Evolutionary conservation across 805 yeast species (phyloP).

Genomic region (Scheffersomyces spartinae): DNA sequence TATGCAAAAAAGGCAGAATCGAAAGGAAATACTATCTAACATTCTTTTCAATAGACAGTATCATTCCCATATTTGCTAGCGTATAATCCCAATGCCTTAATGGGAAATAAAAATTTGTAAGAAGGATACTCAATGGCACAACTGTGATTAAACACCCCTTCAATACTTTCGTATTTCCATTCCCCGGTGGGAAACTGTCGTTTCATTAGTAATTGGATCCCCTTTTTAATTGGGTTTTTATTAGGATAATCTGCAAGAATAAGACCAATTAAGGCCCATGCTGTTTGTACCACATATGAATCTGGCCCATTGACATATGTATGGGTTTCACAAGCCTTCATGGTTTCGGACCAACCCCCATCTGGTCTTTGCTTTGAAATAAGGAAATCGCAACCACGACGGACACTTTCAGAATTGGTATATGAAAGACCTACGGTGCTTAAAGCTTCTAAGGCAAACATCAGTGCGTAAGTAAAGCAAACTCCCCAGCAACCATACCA

Average conservation of each 20-base stretch:
- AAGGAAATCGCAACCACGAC: conserved; percentile 76
- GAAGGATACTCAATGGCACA: conserved; percentile 94
- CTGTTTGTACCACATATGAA: conserved; percentile 76
- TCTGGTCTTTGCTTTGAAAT: conserved; percentile 65
- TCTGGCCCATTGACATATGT: conserved; percentile 55
- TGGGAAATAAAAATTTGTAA: conserved; percentile 79
- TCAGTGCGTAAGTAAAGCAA: conserved; percentile 89
- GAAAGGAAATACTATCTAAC: no score
- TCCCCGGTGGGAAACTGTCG: conserved; percentile 71
- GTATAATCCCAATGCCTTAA: conserved; percentile 84
- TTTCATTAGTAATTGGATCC: conserved; percentile 47
- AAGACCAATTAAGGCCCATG: conserved; percentile 85
- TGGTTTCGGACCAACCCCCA: conserved; percentile 97
- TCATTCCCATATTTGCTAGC: conserved; percentile 17
- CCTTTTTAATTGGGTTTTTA: conserved; percentile 45
- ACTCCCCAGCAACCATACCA: conserved; percentile 99
- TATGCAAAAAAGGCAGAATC: no score
- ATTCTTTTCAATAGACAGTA: no score
- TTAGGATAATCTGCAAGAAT: conserved; percentile 76
- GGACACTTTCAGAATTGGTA: conserved; percentile 47
- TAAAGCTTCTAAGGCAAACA: conserved; percentile 96
- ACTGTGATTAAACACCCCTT: conserved; percentile 90
- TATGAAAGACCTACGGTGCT: conserved; percentile 57
- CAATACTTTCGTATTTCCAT: conserved; percentile 75
- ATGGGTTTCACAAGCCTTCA: conserved; percentile 79